Evolutionary conservation across 495 filamentous ascomycete species (phyloP), one percentile per base, ranked within the genome.

Genomic region (Hypoxylon lenormandii): DNA sequence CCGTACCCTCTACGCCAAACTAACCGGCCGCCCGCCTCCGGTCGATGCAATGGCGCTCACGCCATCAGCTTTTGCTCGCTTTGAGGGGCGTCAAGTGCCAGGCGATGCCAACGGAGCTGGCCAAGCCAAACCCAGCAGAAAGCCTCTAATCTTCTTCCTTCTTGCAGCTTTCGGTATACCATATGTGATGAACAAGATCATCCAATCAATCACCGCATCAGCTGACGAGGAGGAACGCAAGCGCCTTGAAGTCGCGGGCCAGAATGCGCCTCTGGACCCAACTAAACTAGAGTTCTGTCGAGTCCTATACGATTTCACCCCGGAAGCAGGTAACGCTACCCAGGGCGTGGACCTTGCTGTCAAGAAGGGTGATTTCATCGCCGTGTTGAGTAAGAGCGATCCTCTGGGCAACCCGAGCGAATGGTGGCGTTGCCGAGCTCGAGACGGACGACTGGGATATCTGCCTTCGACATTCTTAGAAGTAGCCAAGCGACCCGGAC

Each of bases 381-480:
- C 95, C 37, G 93, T 99, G 5, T 83, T 99, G 51, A 90, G 90
- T 80, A 97, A 97, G 82, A 89, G 86, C 8, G 95, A 99, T 75
- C 94, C 95, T 0, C 85, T 93, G 78, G 96, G 96, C 48, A 92
- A 97, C 70, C 88, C 92, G 11, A 91, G 88, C 52, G 93, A 98
- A 75, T 99, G 95, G 95, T 99, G 95, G 95, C 88, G 90, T 60
- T 99, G 95, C 79, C 84, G 95, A 58, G 91, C 94, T n/a, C 83
- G 96, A 49, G 93, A 98, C 75, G 93, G 92, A 15, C 82, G 92
- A 16, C 88, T 97, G 48, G 95, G 95, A 1, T 99, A 97, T 74
- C 83, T 99, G 10, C 95, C 95, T 5, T 85, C 88, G 3, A 90
- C 91, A 0, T 99, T 97, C 79, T 84, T 99, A 51, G 93, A 97